Evolutionary conservation across 352 stramenopile genomes (phyloP), one percentile per base, ranked within the genome.

Genomic region (Pythium phragmitis): DNA sequence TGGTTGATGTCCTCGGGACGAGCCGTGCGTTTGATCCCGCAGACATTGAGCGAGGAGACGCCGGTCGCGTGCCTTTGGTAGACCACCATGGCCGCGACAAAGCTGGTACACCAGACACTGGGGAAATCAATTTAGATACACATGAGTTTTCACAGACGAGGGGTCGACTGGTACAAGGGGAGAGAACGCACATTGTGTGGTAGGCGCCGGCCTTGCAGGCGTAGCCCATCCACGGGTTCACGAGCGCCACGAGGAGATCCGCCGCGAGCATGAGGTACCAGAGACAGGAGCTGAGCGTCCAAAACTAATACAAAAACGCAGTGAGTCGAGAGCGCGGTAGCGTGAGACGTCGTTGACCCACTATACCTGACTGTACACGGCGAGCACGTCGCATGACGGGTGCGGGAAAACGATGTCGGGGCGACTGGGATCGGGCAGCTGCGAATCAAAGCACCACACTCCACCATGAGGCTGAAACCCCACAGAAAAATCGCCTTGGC

Each of bases 171-270:
- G 34, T 13, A 39, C 34, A 39, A 48, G 6, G 42, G 11, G 23
- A 45, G 2, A 41, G 7, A 6, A 63, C 78, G 58, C 75, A 92
- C 85, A 93, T 89, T 33, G 67, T 84, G 47, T 95, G 86, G 62
- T 95, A 93, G 26, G 82, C 72, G 82, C 86, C 90, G 14, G 84
- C 77, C 61, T 95, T 95, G 78, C 85, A 92, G 13, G 81, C 76
- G 69, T 95, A 95, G 52, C 86, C 84, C 82, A 93, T 93, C 86
- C 86, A 93, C 7, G 86, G 86, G 65, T 95, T 93, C 46, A 95
- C 84, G 46, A 95, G 81, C 53, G 84, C 86, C 59, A 95, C 81
- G 19, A 95, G 79, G 55, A 95, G 75, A 63, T 93, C 86, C 30
- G 93, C 57, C 41, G 86, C 79, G 28, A 95, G 76, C 86, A 93